phyloP scores from a whole-genome alignment of 1,284 basidiomycete species.

The Malassezia arunalokei region DNA sequence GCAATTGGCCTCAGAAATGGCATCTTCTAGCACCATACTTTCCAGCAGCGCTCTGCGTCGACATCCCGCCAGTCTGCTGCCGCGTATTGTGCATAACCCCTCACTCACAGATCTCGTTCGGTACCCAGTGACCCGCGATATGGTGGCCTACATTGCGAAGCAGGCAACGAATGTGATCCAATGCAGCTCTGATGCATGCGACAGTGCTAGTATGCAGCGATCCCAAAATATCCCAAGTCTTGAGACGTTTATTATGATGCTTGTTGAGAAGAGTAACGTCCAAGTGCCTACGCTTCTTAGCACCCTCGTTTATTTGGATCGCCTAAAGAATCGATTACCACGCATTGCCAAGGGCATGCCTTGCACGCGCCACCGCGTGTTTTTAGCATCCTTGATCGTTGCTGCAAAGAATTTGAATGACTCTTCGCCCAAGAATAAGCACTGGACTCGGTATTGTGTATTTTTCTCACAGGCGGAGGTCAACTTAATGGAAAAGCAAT shows the following conservation, averaged over 20 bases:
- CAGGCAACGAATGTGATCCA: slow-evolving; percentile 45
- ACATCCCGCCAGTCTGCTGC: slow-evolving; percentile 40
- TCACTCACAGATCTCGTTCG: slow-evolving; percentile 43
- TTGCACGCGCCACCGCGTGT: slow-evolving; percentile 85
- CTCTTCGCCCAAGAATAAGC: slow-evolving; percentile 72
- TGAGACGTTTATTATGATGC: slow-evolving; percentile 72
- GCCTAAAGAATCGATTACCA: slow-evolving; percentile 68
- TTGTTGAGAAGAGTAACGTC: slow-evolving; percentile 75
- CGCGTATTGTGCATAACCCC: slow-evolving; percentile 41
- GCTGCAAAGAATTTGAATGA: slow-evolving; percentile 97
- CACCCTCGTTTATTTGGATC: slow-evolving; percentile 83
- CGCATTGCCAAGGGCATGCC: slow-evolving; percentile 75
- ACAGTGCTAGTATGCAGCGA: neutral
- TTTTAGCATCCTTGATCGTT: slow-evolving; percentile 87
- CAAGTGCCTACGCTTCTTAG: slow-evolving; percentile 82
- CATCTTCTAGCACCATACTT: neutral
- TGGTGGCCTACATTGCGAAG: slow-evolving; percentile 44
- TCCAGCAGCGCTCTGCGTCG: slow-evolving; percentile 32
- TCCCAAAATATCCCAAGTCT: slow-evolving; percentile 55
- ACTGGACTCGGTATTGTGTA: slow-evolving; percentile 58
- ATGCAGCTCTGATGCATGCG: slow-evolving; percentile 17
- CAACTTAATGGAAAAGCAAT: slow-evolving; percentile 90
- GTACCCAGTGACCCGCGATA: slow-evolving; percentile 40
- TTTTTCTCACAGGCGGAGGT: slow-evolving; percentile 58
- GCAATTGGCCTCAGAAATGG: too few relatives aligned